Evolutionary conservation across 805 yeast species (phyloP).

Genomic region (Yamadazyma scolyti): DNA sequence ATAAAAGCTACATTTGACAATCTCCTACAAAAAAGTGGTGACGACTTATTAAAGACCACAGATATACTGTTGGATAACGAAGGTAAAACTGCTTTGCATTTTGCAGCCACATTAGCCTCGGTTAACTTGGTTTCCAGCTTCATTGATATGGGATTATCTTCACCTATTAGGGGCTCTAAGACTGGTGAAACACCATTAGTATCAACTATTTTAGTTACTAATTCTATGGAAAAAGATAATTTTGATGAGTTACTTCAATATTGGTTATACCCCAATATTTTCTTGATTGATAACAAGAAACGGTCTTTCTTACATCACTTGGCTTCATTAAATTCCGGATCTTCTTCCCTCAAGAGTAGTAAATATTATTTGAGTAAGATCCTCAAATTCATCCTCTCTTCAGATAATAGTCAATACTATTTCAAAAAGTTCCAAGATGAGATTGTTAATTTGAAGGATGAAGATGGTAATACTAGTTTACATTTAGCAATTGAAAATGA

Average conservation of each 20-base stretch:
- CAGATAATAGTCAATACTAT: slow-evolving; percentile 15
- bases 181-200: slow-evolving; percentile 44
- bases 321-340: slow-evolving; percentile 34
- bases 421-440: slow-evolving; percentile 17
- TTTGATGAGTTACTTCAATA: slow-evolving; percentile 65
- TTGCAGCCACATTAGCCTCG: slow-evolving; percentile 40
- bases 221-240: slow-evolving; percentile 72
- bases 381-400: slow-evolving; percentile 25
- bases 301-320: slow-evolving; percentile 87
- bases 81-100: slow-evolving; percentile 42
- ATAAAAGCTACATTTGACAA: slow-evolving; percentile 22
- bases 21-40: slow-evolving; percentile 13
- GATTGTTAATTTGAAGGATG: slow-evolving; percentile 32
- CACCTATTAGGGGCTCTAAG: slow-evolving; percentile 37
- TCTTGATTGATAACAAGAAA: slow-evolving; percentile 53
- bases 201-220: slow-evolving; percentile 79
- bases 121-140: slow-evolving; percentile 30
- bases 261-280: slow-evolving; percentile 59
- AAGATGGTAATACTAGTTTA: slow-evolving; percentile 34
- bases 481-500: slow-evolving; percentile 41
- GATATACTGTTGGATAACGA: slow-evolving; percentile 38
- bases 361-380: slow-evolving; percentile 33
- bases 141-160: slow-evolving; percentile 29
- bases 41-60: slow-evolving; percentile 10
- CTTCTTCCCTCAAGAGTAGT: slow-evolving; percentile 23